Evolutionary conservation across 306 rosid species (phyloP), one percentile per base, ranked within the genome.

Genomic region (Lathyrus oleraceus): DNA sequence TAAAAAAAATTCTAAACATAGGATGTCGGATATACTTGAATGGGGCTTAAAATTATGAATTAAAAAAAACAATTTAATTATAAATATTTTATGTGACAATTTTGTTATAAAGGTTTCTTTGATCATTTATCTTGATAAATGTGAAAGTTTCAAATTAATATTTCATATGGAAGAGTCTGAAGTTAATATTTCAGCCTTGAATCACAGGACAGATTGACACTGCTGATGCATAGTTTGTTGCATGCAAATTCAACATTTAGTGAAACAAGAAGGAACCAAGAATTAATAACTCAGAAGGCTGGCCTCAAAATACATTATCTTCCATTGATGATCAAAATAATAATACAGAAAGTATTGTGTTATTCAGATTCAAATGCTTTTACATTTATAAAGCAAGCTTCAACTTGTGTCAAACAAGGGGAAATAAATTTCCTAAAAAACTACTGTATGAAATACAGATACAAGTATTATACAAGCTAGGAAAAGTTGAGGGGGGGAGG

Each of bases 361-460:
- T 47, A 39, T 30, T 64, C 11, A 17, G 5, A 10, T 36, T 40
- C 68, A 53, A 11, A 56, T 56, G 7, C 53, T 66, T 79, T 71
- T 64, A 74, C 70, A 77, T 57, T 42, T 63, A 25, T 14, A 12
- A 57, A 30, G 51, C 21, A 36, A 70, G 54, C 23, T 39, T 32
- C 43, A 69, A 69, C 15, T 4, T 54, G 53, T 23, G 21, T 56
- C 62, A 63, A 17, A 0, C 64, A n/a, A 72, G 9, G 11, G 69
- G 67, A 57, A 38, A 25, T 12, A 59, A 67, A 17, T 56, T 35
- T 67, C 62, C 52, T 44, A 60, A 8, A 20, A 14, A 62, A 62
- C 51, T 78, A 39, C 20, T 56, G 10, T 44, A 25, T 38, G 27
- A 23, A n/a, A 7, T 3, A 70, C 30, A 62, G 65, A 63, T 53